Evolutionary conservation across 2,329 filamentous ascomycete species (phyloP).

Genomic region (Pseudogymnoascus sp.): DNA sequence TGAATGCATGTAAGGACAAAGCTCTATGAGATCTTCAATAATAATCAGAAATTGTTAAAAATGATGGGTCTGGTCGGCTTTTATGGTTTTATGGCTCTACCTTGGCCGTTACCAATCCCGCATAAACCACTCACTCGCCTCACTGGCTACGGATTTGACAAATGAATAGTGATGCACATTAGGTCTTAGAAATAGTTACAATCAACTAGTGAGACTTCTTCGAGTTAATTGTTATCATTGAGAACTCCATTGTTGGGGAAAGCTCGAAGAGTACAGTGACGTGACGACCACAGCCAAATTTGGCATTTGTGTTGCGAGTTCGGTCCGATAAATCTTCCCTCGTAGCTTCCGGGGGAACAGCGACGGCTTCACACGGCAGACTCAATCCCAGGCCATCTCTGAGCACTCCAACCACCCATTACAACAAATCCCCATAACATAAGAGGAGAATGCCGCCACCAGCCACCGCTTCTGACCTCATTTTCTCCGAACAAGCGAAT

Average conservation of each 20-base stretch:
- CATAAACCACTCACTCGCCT: background rate
- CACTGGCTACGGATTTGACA: background rate
- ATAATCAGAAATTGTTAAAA: background rate
- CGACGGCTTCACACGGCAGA: background rate
- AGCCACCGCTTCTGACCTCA: conserved; percentile 39
- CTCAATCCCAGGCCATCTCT: background rate
- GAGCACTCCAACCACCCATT: background rate
- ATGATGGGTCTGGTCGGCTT: background rate
- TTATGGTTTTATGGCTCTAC: background rate
- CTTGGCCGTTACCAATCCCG: background rate
- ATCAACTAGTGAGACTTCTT: too few relatives aligned
- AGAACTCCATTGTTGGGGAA: background rate
- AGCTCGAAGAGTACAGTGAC: background rate
- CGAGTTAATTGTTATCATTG: too few relatives aligned
- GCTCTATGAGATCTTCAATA: background rate
- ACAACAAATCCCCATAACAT: background rate
- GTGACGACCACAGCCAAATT: background rate
- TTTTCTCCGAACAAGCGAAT: conserved; percentile 40
- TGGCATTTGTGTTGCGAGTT: background rate
- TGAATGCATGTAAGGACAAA: background rate
- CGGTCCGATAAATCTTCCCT: background rate
- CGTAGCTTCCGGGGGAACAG: background rate
- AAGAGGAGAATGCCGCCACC: conserved; percentile 23
- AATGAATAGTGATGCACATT: background rate
- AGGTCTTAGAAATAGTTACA: background rate